Conservation (phyloP, 73 alveolate species). For the Symbiodinium pilosum region DNA sequence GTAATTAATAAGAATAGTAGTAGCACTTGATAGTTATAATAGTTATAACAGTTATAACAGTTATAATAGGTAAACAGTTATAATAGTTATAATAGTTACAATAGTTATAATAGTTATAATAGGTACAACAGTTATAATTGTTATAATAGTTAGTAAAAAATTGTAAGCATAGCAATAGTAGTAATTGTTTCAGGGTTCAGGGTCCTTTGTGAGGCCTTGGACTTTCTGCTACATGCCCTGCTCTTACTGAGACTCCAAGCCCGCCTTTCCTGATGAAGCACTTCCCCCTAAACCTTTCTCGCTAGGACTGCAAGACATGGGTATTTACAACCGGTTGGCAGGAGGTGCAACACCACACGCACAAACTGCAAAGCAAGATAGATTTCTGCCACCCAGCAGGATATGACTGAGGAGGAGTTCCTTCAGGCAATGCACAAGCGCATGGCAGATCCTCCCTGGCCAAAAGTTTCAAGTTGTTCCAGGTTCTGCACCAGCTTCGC, state of each 20-base stretch:
- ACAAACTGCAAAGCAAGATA: neutral
- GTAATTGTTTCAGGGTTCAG: too few species aligned
- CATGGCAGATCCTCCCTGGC: neutral
- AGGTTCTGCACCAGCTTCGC: slow-evolving; percentile 61
- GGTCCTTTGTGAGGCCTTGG: slow-evolving; percentile 33
- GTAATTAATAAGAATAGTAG: too few species aligned
- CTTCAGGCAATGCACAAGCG: slow-evolving; percentile 35
- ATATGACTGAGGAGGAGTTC: slow-evolving; percentile 85
- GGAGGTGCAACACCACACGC: neutral
- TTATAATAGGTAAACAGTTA: too few species aligned
- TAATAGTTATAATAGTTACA: too few species aligned
- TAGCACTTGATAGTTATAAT: too few species aligned
- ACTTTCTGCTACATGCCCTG: slow-evolving; percentile 54
- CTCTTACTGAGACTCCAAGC: neutral
- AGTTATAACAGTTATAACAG: too few species aligned
- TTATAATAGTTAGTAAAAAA: too few species aligned
- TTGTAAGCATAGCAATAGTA: too few species aligned
- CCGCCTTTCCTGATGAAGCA: too few species aligned
- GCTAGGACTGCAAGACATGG: slow-evolving; percentile 57
- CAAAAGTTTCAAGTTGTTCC: neutral
- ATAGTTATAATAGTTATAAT: too few species aligned
- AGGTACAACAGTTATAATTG: too few species aligned
- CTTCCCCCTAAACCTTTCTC: too few species aligned
- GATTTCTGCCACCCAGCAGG: neutral
- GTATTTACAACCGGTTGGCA: slow-evolving; percentile 91